These are phyloP conservation scores for Fraxinus dipetala DNA, from an alignment of 305 asterid genomes.

Conservation along the genomic window DNA sequence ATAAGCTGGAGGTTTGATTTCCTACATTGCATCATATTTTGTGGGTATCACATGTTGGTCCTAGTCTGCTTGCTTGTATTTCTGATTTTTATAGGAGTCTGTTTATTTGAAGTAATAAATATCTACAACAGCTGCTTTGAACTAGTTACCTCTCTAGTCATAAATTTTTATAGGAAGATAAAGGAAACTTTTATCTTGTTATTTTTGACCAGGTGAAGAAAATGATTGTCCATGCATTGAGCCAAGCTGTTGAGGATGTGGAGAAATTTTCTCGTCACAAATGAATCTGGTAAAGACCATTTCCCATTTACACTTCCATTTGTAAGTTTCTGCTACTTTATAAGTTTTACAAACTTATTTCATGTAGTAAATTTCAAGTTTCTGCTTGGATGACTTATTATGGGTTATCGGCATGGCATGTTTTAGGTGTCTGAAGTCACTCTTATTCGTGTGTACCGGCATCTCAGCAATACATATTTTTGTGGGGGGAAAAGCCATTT, in stretches of 20 bases:
- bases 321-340: not conserved
- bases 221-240: slow-evolving; percentile 42
- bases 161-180: not conserved
- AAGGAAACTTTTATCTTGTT: not conserved
- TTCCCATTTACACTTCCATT: not conserved
- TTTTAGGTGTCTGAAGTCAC: not conserved
- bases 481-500: not conserved
- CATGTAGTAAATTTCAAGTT: not conserved
- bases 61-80: not conserved
- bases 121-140: not conserved
- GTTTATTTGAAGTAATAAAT: not conserved
- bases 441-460: not conserved
- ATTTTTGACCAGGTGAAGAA: slow-evolving; percentile 41
- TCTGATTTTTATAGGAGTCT: not conserved
- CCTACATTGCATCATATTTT: not conserved
- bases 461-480: not conserved
- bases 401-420: not conserved
- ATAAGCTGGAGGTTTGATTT: slow-evolving; percentile 50
- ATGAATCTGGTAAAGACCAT: not conserved
- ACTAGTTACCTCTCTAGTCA: not conserved
- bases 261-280: not conserved
- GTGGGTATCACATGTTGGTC: not conserved
- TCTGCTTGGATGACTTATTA: not conserved
- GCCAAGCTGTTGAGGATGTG: slow-evolving; percentile 28
- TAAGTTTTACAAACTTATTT: not conserved